Evolutionary conservation across 495 filamentous ascomycete genomes (phyloP).

Genomic region (Chaetomium cochliodes): DNA sequence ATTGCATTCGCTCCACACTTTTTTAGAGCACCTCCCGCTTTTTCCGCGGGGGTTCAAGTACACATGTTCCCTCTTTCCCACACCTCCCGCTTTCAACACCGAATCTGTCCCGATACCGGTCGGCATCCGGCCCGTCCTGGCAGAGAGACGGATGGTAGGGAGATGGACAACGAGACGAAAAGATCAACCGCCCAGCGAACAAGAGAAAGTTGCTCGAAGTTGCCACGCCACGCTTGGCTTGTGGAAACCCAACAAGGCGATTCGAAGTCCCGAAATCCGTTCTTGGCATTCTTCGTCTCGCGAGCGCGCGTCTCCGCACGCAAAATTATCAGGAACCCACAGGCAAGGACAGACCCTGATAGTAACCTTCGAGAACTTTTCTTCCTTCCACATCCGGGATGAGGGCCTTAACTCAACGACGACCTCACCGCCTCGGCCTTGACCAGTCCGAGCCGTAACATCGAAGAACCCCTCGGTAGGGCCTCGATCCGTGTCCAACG

Average conservation of each 20-base stretch:
- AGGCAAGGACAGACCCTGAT: background rate
- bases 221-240: too few relatives aligned
- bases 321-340: background rate
- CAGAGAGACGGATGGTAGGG: background rate
- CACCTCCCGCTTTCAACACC: too few relatives aligned
- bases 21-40: background rate
- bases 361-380: conserved; percentile 1
- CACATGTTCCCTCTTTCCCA: too few relatives aligned
- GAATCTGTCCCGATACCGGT: background rate
- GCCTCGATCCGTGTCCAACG: background rate
- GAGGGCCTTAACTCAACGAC: background rate
- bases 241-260: background rate
- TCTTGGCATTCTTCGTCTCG: background rate
- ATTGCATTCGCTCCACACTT: background rate
- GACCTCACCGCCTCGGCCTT: background rate
- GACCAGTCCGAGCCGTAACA: background rate
- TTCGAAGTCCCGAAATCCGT: background rate
- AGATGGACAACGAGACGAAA: background rate
- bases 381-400: background rate
- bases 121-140: background rate
- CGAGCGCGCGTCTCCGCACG: background rate
- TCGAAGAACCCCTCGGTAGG: background rate
- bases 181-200: background rate
- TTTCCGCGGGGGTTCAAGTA: background rate
- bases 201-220: background rate